phyloP scores from a whole-genome alignment of 208 protist genomes.

The Acanthamoeba lenticulata region DNA sequence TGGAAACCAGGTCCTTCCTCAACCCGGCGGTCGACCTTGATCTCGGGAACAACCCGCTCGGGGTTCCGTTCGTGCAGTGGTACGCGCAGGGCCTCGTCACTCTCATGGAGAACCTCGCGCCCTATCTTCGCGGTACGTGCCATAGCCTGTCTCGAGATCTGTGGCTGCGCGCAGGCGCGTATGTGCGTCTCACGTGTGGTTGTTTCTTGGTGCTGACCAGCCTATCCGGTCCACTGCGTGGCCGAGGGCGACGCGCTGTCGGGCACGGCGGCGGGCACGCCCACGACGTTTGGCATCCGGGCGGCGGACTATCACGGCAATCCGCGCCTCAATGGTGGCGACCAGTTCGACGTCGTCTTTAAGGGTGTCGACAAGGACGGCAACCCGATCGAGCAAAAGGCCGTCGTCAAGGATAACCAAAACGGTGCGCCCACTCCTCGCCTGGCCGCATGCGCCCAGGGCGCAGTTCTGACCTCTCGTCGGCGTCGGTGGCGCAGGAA shows the following conservation, averaged over 20 bases:
- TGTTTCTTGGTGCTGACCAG: neutral
- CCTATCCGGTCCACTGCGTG: conserved; percentile 23
- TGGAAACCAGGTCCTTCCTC: conserved; percentile 32
- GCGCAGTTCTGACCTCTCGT: too few species aligned
- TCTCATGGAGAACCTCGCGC: conserved; percentile 45
- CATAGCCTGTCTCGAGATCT: neutral
- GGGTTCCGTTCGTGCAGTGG: conserved; percentile 58
- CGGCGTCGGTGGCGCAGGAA: neutral
- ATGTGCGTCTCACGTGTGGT: neutral
- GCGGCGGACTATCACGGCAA: conserved; percentile 14
- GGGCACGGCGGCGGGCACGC: neutral
- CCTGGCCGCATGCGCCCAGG: neutral
- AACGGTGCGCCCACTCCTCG: neutral
- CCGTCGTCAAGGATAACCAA: conserved; percentile 37
- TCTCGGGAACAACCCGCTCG: conserved; percentile 52
- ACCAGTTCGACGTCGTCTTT: conserved; percentile 22
- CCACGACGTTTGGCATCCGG: conserved; percentile 20
- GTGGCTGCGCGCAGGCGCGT: neutral
- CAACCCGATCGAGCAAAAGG: conserved; percentile 46
- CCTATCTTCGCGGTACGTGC: neutral
- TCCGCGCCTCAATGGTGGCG: conserved; percentile 14
- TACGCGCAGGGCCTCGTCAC: conserved; percentile 48
- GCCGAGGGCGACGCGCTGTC: neutral
- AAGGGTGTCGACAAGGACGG: neutral
- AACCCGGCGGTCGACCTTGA: conserved; percentile 53